Conservation (phyloP, 2,329 filamentous ascomycete genomes). For the Sporothrix mexicana region DNA sequence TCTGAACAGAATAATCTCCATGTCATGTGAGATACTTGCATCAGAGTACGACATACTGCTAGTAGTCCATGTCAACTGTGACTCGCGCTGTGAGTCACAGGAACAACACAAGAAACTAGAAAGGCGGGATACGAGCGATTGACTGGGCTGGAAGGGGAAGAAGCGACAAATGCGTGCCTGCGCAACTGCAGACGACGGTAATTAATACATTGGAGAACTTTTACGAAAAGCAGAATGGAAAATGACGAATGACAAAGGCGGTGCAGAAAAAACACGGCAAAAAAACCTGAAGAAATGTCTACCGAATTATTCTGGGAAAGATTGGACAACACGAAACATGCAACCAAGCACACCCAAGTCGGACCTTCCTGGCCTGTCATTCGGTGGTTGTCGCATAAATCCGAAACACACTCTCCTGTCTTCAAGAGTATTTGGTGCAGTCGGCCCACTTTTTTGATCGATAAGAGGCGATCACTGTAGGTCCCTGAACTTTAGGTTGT, state of each 20-base stretch:
- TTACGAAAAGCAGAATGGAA: neutral
- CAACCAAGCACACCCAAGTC: neutral
- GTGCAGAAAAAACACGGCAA: too few relatives aligned
- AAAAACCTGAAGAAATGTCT: neutral
- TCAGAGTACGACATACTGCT: too few relatives aligned
- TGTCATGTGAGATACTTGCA: too few relatives aligned
- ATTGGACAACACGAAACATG: neutral
- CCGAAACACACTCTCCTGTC: constrained; percentile 32
- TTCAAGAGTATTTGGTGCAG: constrained; percentile 15
- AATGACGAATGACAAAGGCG: neutral
- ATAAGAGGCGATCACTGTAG: constrained; percentile 23
- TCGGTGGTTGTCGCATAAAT: constrained; percentile 30
- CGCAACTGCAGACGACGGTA: neutral
- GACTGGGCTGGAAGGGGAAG: neutral
- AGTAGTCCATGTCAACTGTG: neutral
- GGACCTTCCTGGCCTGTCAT: constrained; percentile 31
- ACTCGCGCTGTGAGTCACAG: constrained; percentile 28
- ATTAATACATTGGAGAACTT: neutral
- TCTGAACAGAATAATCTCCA: too few relatives aligned
- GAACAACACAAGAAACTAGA: constrained; percentile 10
- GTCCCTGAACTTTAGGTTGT: neutral
- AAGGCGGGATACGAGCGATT: neutral
- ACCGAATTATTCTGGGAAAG: neutral
- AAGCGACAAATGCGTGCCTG: neutral
- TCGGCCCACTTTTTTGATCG: constrained; percentile 32